A percentile compares a stretch with the other conserved stretches of the same genome.
Evolutionary conservation across 2,329 filamentous ascomycete species (phyloP).

Genomic region (Colletotrichum sp.): DNA sequence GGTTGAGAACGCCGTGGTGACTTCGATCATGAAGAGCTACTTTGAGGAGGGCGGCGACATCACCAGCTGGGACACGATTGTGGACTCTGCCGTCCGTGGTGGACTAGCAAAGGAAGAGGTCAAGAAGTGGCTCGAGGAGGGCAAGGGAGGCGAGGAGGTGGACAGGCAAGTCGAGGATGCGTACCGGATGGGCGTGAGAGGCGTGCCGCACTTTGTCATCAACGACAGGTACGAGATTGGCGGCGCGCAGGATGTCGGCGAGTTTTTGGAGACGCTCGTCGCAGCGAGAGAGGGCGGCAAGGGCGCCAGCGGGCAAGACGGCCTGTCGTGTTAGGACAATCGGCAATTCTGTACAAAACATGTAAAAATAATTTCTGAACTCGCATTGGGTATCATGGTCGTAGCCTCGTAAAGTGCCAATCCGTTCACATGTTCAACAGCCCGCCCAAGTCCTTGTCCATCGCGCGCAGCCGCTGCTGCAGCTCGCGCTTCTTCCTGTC

Average conservation of each 20-base stretch:
- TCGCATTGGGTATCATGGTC: conserved; percentile 12
- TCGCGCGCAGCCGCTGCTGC: conserved; percentile 54
- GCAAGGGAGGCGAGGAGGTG: conserved; percentile 61
- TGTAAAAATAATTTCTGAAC: neutral
- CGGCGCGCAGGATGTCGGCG: conserved; percentile 73
- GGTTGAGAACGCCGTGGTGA: conserved; percentile 64
- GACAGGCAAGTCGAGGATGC: conserved; percentile 60
- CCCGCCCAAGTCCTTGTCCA: conserved; percentile 62
- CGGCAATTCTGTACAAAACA: neutral
- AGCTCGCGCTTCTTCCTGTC: conserved; percentile 62
- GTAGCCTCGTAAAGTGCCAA: neutral
- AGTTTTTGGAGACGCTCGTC: conserved; percentile 71
- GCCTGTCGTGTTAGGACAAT: conserved; percentile 6
- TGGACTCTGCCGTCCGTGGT: conserved; percentile 55
- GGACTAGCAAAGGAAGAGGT: conserved; percentile 60
- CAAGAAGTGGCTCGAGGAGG: conserved; percentile 57
- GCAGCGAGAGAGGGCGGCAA: conserved; percentile 41
- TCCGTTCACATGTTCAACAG: conserved; percentile 55
- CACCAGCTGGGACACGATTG: conserved; percentile 58
- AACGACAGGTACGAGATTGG: conserved; percentile 70
- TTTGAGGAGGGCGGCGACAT: conserved; percentile 71
- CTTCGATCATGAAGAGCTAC: conserved; percentile 68
- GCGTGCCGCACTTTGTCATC: conserved; percentile 79
- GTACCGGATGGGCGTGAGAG: conserved; percentile 57
- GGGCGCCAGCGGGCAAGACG: neutral